Evolutionary conservation across 495 filamentous ascomycete species (phyloP).

Genomic region (Pyronema domesticum): DNA sequence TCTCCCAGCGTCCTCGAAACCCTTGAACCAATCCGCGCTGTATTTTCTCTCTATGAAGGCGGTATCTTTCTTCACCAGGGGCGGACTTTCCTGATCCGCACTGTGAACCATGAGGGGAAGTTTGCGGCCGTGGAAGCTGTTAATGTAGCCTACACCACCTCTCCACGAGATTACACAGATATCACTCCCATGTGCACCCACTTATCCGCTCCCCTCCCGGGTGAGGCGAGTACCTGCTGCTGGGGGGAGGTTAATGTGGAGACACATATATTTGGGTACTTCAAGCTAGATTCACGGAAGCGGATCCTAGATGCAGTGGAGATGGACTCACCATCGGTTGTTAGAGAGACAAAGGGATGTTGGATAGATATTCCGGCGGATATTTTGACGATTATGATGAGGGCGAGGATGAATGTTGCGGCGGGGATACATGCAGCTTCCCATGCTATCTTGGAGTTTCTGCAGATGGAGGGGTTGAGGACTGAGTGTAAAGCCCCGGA

Average conservation of each 20-base stretch:
- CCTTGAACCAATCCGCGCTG: slow-evolving; percentile 84
- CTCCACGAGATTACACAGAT: slow-evolving; percentile 86
- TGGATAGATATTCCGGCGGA: slow-evolving; percentile 79
- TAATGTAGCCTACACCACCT: slow-evolving; percentile 89
- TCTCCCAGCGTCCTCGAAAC: slow-evolving; percentile 81
- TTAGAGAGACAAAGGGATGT: slow-evolving; percentile 75
- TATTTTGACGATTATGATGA: slow-evolving; percentile 62
- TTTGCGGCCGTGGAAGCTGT: slow-evolving; percentile 47
- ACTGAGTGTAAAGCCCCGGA: slow-evolving; percentile 76
- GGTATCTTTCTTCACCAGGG: slow-evolving; percentile 97
- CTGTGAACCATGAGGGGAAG: slow-evolving; percentile 55
- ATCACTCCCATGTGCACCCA: slow-evolving; percentile 51
- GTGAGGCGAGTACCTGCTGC: no score
- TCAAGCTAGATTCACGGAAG: slow-evolving; percentile 70
- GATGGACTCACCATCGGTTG: slow-evolving; percentile 83
- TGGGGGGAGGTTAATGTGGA: slow-evolving; percentile 70
- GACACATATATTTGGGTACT: slow-evolving; percentile 83
- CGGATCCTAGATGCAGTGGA: slow-evolving; percentile 81
- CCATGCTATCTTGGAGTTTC: slow-evolving; percentile 68
- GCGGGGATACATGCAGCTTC: slow-evolving; percentile 89
- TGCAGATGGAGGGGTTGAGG: slow-evolving; percentile 75
- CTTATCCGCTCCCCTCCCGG: slow-evolving; percentile 32
- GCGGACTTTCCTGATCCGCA: slow-evolving; percentile 72
- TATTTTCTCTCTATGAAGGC: slow-evolving; percentile 93
- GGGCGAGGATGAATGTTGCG: slow-evolving; percentile 57